Evolutionary conservation across 345 rosid species (phyloP).

Genomic region (Alliaria petiolata): DNA sequence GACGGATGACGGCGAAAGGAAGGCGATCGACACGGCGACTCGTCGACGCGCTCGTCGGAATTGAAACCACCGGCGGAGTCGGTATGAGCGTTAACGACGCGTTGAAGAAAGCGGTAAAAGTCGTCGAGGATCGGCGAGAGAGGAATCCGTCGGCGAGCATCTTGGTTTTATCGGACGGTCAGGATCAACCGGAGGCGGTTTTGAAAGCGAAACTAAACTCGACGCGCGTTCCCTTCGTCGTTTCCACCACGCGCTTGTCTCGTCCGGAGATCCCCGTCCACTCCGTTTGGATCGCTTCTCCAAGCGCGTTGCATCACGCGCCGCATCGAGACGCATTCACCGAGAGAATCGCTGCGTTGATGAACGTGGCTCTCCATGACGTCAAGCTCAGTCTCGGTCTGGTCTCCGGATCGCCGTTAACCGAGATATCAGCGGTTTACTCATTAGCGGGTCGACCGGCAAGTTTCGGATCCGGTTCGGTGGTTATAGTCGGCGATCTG

Average conservation of each 20-base stretch:
- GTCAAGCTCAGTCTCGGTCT: conserved; percentile 59
- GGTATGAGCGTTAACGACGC: conserved; percentile 73
- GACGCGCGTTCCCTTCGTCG: conserved; percentile 31
- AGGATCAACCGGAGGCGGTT: conserved; percentile 38
- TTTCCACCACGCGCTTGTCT: conserved; percentile 60
- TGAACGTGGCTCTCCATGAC: conserved; percentile 55
- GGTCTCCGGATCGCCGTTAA: conserved; percentile 51
- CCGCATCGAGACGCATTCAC: conserved; percentile 49
- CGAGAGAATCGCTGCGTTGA: conserved; percentile 37
- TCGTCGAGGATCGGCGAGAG: conserved; percentile 81
- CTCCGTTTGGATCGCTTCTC: conserved; percentile 40
- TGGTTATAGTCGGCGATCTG: conserved; percentile 53
- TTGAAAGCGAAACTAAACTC: conserved; percentile 20
- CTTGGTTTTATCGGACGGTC: conserved; percentile 55
- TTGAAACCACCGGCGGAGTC: conserved; percentile 34
- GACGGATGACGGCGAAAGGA: conserved; percentile 71
- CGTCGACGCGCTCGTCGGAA: conserved; percentile 50
- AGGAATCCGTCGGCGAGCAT: conserved; percentile 62
- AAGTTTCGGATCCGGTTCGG: conserved; percentile 41
- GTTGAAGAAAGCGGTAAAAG: conserved; percentile 78
- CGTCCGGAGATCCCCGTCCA: conserved; percentile 56
- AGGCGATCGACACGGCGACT: conserved; percentile 62
- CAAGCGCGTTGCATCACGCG: conserved; percentile 31
- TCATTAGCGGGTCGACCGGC: conserved; percentile 43
- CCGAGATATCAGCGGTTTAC: conserved; percentile 62